phyloP scores from a whole-genome alignment of 2,329 filamentous ascomycete species.

The Cyanodermella asteris region DNA sequence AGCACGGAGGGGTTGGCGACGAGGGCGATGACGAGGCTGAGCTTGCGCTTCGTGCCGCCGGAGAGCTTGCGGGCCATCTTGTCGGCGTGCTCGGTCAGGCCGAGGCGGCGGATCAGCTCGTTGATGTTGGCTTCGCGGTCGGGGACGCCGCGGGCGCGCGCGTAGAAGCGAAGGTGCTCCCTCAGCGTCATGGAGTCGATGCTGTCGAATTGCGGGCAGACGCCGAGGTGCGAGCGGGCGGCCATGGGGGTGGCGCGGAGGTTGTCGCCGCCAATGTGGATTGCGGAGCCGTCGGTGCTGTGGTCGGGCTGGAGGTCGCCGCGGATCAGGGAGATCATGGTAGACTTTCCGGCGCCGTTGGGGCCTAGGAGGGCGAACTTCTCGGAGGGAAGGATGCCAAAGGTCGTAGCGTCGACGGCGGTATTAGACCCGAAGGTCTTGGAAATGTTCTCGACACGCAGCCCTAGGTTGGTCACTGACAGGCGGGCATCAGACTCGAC shows the following conservation, averaged over 20 bases:
- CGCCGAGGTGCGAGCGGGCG: conserved; percentile 12
- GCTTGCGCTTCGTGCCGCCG: conserved; percentile 14
- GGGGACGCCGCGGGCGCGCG: conserved; percentile 7
- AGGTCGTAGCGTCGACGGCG: conserved; percentile 15
- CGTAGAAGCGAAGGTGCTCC: conserved; percentile 14
- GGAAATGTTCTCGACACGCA: conserved; percentile 6
- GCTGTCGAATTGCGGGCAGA: conserved; percentile 16
- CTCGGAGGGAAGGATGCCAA: conserved; percentile 18
- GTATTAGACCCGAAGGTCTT: conserved; percentile 5
- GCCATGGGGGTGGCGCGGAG: conserved; percentile 6
- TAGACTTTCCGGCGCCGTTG: conserved; percentile 26
- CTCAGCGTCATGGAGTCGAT: conserved; percentile 14
- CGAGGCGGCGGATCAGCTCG: conserved; percentile 10
- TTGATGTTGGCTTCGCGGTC: conserved; percentile 1
- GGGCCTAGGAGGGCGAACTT: conserved; percentile 25
- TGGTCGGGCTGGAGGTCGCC: conserved; percentile 6
- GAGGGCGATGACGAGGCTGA: conserved; percentile 14
- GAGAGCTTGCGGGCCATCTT: conserved; percentile 11
- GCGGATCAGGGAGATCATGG: conserved; percentile 22
- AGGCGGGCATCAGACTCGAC: too few relatives aligned
- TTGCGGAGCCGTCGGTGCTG: conserved; percentile 1
- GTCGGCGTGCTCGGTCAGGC: conserved; percentile 11
- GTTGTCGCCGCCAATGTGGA: conserved; percentile 7
- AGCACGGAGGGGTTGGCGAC: conserved; percentile 14
- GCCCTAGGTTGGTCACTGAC: conserved; percentile 1